phyloP scores from a whole-genome alignment of 2,329 filamentous ascomycete species.

The Penicillium sp. region DNA sequence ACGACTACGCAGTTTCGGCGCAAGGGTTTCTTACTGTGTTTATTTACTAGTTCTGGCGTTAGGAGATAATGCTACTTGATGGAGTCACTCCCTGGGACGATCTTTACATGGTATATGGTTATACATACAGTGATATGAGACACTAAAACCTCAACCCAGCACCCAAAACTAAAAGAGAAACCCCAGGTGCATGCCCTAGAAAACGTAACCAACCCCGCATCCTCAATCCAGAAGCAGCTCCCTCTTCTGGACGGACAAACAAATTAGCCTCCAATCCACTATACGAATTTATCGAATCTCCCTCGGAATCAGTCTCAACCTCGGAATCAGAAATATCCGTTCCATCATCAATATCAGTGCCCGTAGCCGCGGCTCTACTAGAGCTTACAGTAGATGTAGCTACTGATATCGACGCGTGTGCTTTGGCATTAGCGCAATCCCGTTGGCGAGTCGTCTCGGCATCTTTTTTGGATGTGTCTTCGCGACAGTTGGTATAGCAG shows the following conservation, averaged over 20 bases:
- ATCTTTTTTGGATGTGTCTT: not conserved
- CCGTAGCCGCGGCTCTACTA: not conserved
- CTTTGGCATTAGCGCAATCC: not conserved
- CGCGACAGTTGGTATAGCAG: slow-evolving; percentile 8
- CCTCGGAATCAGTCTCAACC: not conserved
- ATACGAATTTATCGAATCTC: not conserved
- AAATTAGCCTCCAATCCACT: slow-evolving; percentile 1
- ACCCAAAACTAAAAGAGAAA: not conserved
- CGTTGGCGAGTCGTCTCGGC: slow-evolving; percentile 1
- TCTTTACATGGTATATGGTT: not conserved
- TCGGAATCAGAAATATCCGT: not conserved
- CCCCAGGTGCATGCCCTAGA: slow-evolving; percentile 5
- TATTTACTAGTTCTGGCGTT: not conserved
- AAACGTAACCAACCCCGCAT: slow-evolving; percentile 1
- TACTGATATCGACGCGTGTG: not conserved
- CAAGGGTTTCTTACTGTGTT: not conserved
- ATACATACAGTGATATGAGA: not conserved
- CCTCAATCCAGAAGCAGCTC: not conserved
- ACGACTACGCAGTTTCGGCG: not conserved
- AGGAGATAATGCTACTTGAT: too few relatives aligned
- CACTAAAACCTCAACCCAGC: not conserved
- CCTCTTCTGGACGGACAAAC: not conserved
- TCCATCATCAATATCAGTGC: not conserved
- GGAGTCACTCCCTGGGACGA: not conserved
- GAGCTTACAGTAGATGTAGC: not conserved